Percentiles rank a stretch among this genome's conserved stretches.
Evolutionary conservation across 306 rosid genomes (phyloP).

Genomic region (Oxytropis ochrocephala): DNA sequence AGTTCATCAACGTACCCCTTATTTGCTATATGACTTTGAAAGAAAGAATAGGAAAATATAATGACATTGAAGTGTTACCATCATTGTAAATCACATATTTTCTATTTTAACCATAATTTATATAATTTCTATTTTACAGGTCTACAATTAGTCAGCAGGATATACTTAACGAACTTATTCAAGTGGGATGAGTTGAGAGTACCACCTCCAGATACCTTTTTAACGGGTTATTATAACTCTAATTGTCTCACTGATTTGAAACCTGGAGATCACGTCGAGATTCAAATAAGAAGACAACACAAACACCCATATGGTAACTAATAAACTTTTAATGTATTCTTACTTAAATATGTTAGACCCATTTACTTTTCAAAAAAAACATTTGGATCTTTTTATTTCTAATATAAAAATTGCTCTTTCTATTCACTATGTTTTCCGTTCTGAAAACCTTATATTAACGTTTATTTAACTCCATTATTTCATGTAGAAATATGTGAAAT

Average conservation of each 20-base stretch:
- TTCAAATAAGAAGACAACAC: slow-evolving; percentile 38
- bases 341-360: not conserved
- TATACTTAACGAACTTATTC: slow-evolving; percentile 31
- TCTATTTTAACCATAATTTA: not conserved
- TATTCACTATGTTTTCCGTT: too few relatives aligned
- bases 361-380: too few relatives aligned
- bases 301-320: slow-evolving; percentile 39
- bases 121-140: slow-evolving; percentile 26
- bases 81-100: not conserved
- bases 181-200: slow-evolving; percentile 44
- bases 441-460: too few relatives aligned
- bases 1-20: too few relatives aligned
- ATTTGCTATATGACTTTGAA: not conserved
- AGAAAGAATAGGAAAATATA: not conserved
- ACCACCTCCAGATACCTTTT: slow-evolving; percentile 34
- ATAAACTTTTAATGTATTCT: not conserved
- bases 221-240: slow-evolving; percentile 37
- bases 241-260: slow-evolving; percentile 36
- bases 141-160: slow-evolving; percentile 42
- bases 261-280: slow-evolving; percentile 42
- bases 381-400: too few relatives aligned
- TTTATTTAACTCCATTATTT: too few relatives aligned
- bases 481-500: too few relatives aligned
- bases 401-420: too few relatives aligned
- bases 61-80: not conserved